Base-by-base conservation (phyloP, 129 eudicot species). In the Escallonia rubra region DNA sequence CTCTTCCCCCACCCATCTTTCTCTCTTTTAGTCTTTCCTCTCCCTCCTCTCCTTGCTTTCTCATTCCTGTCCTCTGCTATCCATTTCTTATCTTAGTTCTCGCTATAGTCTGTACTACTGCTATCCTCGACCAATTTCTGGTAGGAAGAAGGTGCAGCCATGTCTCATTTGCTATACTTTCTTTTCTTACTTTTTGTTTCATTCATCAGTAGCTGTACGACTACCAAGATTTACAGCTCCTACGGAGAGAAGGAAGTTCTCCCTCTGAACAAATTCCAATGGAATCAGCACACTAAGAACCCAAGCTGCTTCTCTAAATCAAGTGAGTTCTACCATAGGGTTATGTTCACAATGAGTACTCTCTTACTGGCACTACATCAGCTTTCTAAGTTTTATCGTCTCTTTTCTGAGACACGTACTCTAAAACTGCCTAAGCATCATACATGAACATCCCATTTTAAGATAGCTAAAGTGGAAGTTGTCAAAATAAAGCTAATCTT, bases 281-380 rank as follows among this genome's bases (percentile, higher is more conserved):
- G 85, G 89, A 66, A 59, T 13, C 74, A 47, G 15, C 74, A 67
- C 16, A 71, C 40, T 7, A 46, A 34, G 56, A 41, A n/a, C n/a
- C 13, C 80, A 10, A 74, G 42, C 58, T 81, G 82, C 63, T 79
- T 76, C 49, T 76, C 83, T 64, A 79, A 86, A 79, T 81, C 97
- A 81, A 83, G 97, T 91, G 64, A 85, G 96, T 81, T 8, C 13
- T 7, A 8, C 23, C 11, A 47, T 16, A 6, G 10, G 39, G 6
- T 67, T 13, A 39, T 67, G 7, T 34, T 10, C 57, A 44, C 3
- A 23, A 56, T 7, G 3, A 57, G 23, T 54, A 54, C 14, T 54
- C 14, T 3, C 3, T 54, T 54, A 50, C 12, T 50, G 11, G 55
- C 12, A 44, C 8, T 4, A 43, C 67, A 13, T 23, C 48, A 23